phyloP scores from a whole-genome alignment of 306 rosid species.

The Cucurbita ficifolia region DNA sequence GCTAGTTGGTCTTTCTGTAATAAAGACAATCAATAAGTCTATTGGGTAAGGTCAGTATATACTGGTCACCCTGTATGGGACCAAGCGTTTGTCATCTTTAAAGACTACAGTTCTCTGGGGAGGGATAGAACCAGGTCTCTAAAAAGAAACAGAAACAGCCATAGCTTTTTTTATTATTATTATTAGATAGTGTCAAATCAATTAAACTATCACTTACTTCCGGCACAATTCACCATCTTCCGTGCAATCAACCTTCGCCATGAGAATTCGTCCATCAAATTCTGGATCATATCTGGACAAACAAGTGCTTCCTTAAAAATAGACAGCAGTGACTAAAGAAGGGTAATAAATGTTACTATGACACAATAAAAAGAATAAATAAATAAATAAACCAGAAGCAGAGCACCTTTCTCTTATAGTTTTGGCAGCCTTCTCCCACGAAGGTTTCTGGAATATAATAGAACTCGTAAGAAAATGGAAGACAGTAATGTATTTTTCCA shows the following conservation, averaged over 20 bases:
- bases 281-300: constrained; percentile 80
- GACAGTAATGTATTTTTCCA: not conserved
- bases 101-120: not conserved
- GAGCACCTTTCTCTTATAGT: constrained; percentile 64
- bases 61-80: not conserved
- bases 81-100: not conserved
- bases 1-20: not conserved
- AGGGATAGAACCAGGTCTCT: not conserved
- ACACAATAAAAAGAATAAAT: not conserved
- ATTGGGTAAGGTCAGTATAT: not conserved
- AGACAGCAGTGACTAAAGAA: not conserved
- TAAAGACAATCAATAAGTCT: not conserved
- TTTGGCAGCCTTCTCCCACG: constrained; percentile 93
- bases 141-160: not conserved
- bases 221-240: constrained; percentile 60
- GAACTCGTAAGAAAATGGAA: constrained; percentile 4
- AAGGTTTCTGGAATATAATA: constrained; percentile 63
- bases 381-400: constrained; percentile 1
- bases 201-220: constrained; percentile 33
- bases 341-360: not conserved
- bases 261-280: constrained; percentile 71
- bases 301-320: constrained; percentile 1
- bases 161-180: not conserved
- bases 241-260: constrained; percentile 86
- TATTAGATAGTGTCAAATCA: not conserved